Base-by-base conservation (phyloP, 2,329 filamentous ascomycete species). In the Epichloe coenophiala region DNA sequence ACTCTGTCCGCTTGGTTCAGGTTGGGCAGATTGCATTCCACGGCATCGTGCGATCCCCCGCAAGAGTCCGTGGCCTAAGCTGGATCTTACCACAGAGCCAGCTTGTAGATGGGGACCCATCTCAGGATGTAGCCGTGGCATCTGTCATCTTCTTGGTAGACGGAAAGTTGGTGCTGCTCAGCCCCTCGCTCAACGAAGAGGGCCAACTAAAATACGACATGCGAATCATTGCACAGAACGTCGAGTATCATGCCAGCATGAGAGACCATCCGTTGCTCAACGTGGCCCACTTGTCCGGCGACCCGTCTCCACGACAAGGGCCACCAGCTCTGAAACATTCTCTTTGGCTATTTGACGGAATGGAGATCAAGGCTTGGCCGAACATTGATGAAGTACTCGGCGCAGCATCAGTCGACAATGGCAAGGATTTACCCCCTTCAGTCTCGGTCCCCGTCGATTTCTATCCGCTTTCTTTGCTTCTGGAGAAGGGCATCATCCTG, bases 21-120 rank as follows among this genome's bases (percentile, higher is more conserved):
- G 90, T 97, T n/a, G 93, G 94, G 9, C 93, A 97, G 64, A 98
- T 98, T 60, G 91, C 88, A 12, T 93, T 98, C 59, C 87, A 98
- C 64, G 93, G 93, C 44, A 96, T 98, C 55, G 90, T 98, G 42
- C 77, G 93, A 59, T 94, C 93, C 37, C 93, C 93, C 11, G 88
- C 90, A 21, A 80, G 93, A 62, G 93, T 98, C 5, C 82, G 93
- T 57, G 88, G 90, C 9, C 80, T 98, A 40, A 96, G 89, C 68
- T 98, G 93, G 93, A 86, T 98, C 53, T 68, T 98, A 47, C 93
- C 93, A 2, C 91, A 97, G 59, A 83, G 83, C 54, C 93, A 98
- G 65, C 73, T 96, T 54, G 74, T 83, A 37, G 86, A 95, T 57
- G 93, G 93, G 13, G 93, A 98, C 63, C 93, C 93, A 11, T 94